A percentile compares a stretch with the other conserved stretches of the same genome.
phyloP scores from a whole-genome alignment of 2,329 filamentous ascomycete genomes.

The Bipolaris cookei region DNA sequence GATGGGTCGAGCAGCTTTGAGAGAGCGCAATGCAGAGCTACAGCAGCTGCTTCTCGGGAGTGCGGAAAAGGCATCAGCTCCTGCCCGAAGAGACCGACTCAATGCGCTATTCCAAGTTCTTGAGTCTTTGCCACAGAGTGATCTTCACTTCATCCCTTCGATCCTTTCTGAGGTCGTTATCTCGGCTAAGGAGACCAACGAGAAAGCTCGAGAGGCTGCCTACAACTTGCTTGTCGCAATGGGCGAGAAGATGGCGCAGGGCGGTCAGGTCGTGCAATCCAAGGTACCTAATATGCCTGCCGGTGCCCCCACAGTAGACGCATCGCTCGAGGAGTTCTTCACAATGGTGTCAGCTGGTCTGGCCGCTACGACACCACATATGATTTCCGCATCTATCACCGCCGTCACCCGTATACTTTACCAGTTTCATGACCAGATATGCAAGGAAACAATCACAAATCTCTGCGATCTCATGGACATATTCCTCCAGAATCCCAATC shows the following conservation, averaged over 20 bases:
- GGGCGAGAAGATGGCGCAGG: constrained; percentile 79
- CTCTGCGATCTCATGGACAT: constrained; percentile 94
- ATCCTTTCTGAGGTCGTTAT: constrained; percentile 94
- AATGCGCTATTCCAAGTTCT: constrained; percentile 82
- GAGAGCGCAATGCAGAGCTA: constrained; percentile 76
- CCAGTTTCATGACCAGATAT: constrained; percentile 79
- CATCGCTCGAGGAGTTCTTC: constrained; percentile 92
- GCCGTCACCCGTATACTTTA: constrained; percentile 92
- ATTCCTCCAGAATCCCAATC: constrained; percentile 94
- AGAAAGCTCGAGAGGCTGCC: constrained; percentile 85
- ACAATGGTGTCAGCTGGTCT: constrained; percentile 98
- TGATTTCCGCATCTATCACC: constrained; percentile 97
- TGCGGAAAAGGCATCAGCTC: constrained; percentile 82
- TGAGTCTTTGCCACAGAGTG: constrained; percentile 74
- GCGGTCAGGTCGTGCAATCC: constrained; percentile 79
- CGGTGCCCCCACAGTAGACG: constrained; percentile 76
- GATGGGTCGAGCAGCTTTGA: constrained; percentile 75
- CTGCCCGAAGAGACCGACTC: constrained; percentile 84
- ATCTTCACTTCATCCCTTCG: constrained; percentile 90
- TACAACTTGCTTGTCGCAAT: constrained; percentile 91
- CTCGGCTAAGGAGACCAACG: constrained; percentile 96
- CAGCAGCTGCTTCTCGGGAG: constrained; percentile 81
- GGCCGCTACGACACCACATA: constrained; percentile 90
- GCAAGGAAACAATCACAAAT: constrained; percentile 74
- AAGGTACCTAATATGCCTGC: constrained; percentile 86